Conservation (phyloP, 176 grass and related monocot genomes). For the Eleusine coracana region DNA sequence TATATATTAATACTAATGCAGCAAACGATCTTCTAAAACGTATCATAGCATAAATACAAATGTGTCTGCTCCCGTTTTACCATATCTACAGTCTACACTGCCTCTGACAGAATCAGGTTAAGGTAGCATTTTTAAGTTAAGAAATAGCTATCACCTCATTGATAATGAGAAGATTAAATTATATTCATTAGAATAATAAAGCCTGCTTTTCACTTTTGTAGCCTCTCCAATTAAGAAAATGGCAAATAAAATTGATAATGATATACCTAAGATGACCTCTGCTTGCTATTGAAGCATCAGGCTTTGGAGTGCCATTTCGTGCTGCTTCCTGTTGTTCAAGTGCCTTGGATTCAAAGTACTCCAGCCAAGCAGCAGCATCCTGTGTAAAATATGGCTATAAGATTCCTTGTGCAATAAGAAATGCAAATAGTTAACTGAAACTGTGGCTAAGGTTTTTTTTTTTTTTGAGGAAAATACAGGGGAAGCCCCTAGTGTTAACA, state of each 20-base stretch:
- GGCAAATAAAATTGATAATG: constrained; percentile 17
- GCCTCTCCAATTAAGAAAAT: constrained; percentile 39
- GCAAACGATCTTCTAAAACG: constrained; percentile 14
- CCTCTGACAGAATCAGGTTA: background rate
- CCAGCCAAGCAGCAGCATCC: constrained; percentile 98
- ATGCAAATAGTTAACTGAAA: constrained; percentile 25
- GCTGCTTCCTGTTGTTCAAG: constrained; percentile 99
- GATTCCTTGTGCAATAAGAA: constrained; percentile 41
- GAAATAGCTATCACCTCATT: constrained; percentile 33
- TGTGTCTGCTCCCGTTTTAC: constrained; percentile 1
- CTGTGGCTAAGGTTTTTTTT: background rate
- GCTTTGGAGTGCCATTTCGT: constrained; percentile 97
- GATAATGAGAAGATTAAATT: constrained; percentile 11
- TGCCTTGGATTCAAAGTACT: constrained; percentile 97
- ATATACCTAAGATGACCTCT: constrained; percentile 95
- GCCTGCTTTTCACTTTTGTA: constrained; percentile 2
- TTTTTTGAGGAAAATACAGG: too few species aligned
- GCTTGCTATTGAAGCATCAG: constrained; percentile 99
- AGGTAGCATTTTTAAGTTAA: constrained; percentile 24
- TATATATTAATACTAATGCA: constrained; percentile 42
- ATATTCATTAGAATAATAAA: constrained; percentile 29
- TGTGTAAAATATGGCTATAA: constrained; percentile 46
- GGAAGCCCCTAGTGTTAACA: too few species aligned
- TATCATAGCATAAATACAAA: constrained; percentile 24
- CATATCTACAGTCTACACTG: constrained; percentile 11